Percentiles rank a stretch among this genome's conserved stretches.
Conservation (phyloP, 192 early-diverging fungal species). For the Backusella mclennaniae region DNA sequence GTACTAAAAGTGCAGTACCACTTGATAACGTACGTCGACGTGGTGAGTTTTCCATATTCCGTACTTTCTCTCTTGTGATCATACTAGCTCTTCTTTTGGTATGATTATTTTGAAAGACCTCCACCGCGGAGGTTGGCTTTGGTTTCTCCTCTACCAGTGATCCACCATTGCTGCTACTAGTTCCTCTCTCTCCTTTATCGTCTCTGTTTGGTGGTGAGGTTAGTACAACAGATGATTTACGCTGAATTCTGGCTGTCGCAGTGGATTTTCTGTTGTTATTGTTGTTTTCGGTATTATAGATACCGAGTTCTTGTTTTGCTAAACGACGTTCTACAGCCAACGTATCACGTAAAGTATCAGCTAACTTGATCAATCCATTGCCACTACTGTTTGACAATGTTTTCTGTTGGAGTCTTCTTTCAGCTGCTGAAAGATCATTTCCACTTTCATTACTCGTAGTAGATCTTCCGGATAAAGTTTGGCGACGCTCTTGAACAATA, state of each 20-base stretch:
- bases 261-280: neutral
- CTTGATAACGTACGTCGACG: constrained; percentile 18
- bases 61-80: neutral
- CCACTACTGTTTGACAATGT: neutral
- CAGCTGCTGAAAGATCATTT: neutral
- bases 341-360: constrained; percentile 17
- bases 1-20: constrained; percentile 2
- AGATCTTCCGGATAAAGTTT: constrained; percentile 6
- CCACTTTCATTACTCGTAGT: neutral
- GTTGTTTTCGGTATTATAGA: constrained; percentile 1
- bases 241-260: neutral
- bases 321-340: constrained; percentile 11
- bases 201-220: neutral
- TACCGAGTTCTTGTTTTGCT: constrained; percentile 16
- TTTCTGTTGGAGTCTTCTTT: neutral
- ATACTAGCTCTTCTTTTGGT: constrained; percentile 9
- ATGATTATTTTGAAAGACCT: neutral
- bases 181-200: neutral
- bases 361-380: constrained; percentile 7
- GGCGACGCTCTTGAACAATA: neutral
- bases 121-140: neutral
- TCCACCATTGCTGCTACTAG: neutral
- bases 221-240: neutral
- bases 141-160: neutral
- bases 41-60: neutral